Base-by-base conservation (phyloP, 2,329 filamentous ascomycete genomes). In the Ascochyta rabiei region DNA sequence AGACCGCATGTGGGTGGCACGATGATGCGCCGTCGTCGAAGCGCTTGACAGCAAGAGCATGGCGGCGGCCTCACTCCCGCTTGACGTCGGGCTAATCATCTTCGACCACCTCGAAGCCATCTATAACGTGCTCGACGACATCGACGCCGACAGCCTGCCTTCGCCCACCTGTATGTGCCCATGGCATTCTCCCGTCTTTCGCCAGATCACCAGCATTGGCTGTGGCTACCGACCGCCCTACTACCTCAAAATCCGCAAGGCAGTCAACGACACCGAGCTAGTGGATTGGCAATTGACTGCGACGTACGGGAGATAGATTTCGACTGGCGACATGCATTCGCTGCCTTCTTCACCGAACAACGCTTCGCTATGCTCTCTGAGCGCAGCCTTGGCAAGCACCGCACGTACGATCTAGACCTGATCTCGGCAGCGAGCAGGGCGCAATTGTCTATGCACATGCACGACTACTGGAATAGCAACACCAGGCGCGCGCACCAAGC, bases 81-180 rank as follows among this genome's bases (percentile, higher is more conserved):
- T 68, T 34, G 64, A 67, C 19, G 53, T 66, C 30, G 63, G 60
- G 57, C 51, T 63, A 26, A 57, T 60, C 19, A 44, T 67, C 7
- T 62, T 64, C 47, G 55, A 57, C 15, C 13, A 57, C 26, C 16
- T 63, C 33, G 38, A 53, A 4, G 39, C 39, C 15, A 21, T 33
- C 1, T 24, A 48, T 38, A 5, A 39, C 28, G 38, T 39, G 21
- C 50, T 48, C 16, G 45, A 48, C 34, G 39, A 54, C 35, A 37
- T 44, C 45, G 40, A 54, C 37, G 41, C 46, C 35, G 42, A 60
- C 33, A 56, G 60, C 46, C 34, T 53, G 10, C 15, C 13, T 47
- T 62, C 44, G 8, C 31, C 15, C 56, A 57, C 44, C 41, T 67
- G 38, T 56, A 61, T 41, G 34, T 61, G n/a, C 63, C 62, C 26